Base-by-base conservation (phyloP, 495 filamentous ascomycete genomes). In the Talaromyces proteolyticus region DNA sequence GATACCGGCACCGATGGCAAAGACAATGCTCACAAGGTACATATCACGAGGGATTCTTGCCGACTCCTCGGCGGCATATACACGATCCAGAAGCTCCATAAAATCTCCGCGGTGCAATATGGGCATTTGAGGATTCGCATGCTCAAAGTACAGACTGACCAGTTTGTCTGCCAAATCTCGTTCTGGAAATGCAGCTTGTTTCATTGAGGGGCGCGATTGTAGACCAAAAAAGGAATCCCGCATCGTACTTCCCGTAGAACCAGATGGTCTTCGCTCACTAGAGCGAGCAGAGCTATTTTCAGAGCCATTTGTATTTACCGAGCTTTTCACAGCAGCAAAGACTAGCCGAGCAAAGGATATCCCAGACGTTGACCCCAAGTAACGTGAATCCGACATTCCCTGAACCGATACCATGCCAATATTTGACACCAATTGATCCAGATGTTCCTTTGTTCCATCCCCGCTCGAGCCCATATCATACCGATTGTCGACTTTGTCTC, bases 11-110 rank as follows among this genome's bases (percentile, higher is more conserved):
- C 92, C 92, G 53, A 96, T 96, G 5, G 92, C 92, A 69, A 92
- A 97, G n/a, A 96, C 92, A 64, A 97, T 96, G 64, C 96, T 95
- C 42, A 96, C 76, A 65, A 91, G 81, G 61, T 96, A 97, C 12
- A 91, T 79, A 65, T 95, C 91, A 44, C 88, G 80, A 6, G 91
- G 81, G 17, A 86, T 88, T 23, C 89, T 79, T 49, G 79, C 79
- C 50, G 81, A 80, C 46, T 80, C 80, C 26, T 85, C 80, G 6
- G 80, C 70, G 3, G 75, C 70, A 63, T 93, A 97, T 0, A 88
- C 88, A 39, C 78, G 75, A 26, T 94, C 82, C 51, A 96, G 80
- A 66, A 95, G 79, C 29, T 82, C 72, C 79, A 88, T 87, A 58
- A 96, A 97, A 44, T 96, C 90, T 10, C 77, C 82, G 41, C 84